Conservation (phyloP, 495 filamentous ascomycete genomes). For the Penicillium cosmopolitanum region DNA sequence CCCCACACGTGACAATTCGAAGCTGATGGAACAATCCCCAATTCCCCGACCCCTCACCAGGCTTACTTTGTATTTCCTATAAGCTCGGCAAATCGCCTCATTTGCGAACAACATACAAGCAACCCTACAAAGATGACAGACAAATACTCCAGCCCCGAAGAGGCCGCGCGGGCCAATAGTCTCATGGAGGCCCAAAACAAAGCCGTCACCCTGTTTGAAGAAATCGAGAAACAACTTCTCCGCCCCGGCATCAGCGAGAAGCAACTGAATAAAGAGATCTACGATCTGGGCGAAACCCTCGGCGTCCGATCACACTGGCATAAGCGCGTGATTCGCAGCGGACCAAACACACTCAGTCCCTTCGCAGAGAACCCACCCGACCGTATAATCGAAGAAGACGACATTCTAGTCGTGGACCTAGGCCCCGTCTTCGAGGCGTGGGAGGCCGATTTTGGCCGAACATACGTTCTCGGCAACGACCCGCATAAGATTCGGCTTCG, state of each 20-base stretch:
- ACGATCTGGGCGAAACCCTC: conserved; percentile 49
- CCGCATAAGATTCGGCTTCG: conserved; percentile 46
- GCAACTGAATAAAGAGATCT: conserved; percentile 50
- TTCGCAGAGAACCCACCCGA: conserved; percentile 54
- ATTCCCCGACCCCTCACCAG: not conserved
- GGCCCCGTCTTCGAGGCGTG: conserved; percentile 56
- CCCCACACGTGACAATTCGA: conserved; percentile 3
- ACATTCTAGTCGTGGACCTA: conserved; percentile 54
- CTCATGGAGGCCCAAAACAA: conserved; percentile 49
- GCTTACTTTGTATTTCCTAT: not conserved
- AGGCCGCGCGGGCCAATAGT: conserved; percentile 36
- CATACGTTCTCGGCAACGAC: conserved; percentile 51
- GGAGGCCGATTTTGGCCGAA: conserved; percentile 56
- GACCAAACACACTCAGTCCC: conserved; percentile 50
- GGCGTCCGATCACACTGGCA: conserved; percentile 54
- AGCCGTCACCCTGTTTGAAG: conserved; percentile 48
- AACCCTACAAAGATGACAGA: not conserved
- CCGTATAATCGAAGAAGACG: conserved; percentile 48
- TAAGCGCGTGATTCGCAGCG: conserved; percentile 54
- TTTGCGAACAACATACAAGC: not conserved
- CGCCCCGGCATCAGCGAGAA: conserved; percentile 52
- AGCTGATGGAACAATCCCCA: not conserved
- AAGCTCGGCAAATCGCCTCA: not conserved
- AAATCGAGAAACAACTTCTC: conserved; percentile 49
- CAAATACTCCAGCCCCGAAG: not conserved